phyloP scores from a whole-genome alignment of 176 grass and related monocot genomes.

The Rhynchospora tenuis region DNA sequence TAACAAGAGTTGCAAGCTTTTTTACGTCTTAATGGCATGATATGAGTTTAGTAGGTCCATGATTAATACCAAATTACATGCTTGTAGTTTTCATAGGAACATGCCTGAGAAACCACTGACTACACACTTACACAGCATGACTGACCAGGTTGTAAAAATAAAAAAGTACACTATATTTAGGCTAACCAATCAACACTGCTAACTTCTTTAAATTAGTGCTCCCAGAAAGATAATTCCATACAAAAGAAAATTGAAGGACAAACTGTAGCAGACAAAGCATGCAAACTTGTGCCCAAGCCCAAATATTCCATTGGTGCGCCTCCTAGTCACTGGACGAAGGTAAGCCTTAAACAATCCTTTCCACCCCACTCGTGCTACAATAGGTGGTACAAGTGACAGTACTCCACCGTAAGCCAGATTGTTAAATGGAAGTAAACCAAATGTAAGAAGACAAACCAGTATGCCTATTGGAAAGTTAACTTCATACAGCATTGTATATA shows the following conservation, averaged over 20 bases:
- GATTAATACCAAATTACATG: too few relatives aligned
- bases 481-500: neutral
- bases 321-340: neutral
- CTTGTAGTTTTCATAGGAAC: too few relatives aligned
- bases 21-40: too few relatives aligned
- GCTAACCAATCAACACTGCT: too few relatives aligned
- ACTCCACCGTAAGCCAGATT: neutral
- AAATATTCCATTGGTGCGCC: neutral
- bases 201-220: neutral
- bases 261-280: neutral
- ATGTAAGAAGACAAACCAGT: neutral
- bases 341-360: neutral
- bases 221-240: neutral
- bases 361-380: neutral
- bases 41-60: too few relatives aligned
- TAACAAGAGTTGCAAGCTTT: too few relatives aligned
- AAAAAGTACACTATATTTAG: too few relatives aligned
- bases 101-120: too few relatives aligned
- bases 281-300: neutral
- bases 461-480: slow-evolving; percentile 4
- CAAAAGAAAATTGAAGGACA: neutral
- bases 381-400: neutral
- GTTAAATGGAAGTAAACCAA: neutral
- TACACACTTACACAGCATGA: too few relatives aligned
- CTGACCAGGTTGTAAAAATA: too few relatives aligned